Evolutionary conservation across 306 rosid genomes (phyloP), one percentile per base, ranked within the genome.

Genomic region (Corylus heterophylla): DNA sequence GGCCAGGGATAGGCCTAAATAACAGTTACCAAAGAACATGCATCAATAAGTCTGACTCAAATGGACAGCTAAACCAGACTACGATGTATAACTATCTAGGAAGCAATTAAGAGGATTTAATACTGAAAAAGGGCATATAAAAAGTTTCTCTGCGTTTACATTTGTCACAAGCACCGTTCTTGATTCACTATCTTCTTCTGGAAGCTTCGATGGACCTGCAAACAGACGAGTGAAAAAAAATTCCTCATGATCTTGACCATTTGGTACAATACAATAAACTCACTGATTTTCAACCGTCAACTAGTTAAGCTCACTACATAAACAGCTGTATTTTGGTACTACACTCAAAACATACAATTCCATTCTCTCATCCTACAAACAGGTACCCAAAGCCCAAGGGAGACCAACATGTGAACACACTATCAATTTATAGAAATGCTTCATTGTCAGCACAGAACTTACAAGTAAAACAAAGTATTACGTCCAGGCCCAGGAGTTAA

Each of bases 101-200:
- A 67, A 39, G 39, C 14, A 67, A 67, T 42, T 59, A 59, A 9
- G 66, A 59, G 66, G 66, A 59, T 42, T 13, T 3, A 18, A 67
- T 35, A 42, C 27, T 64, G 22, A 42, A 22, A 56, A 12, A 74
- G 35, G 39, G 31, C 67, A 47, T 27, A 45, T 52, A 62, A 3
- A 76, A 72, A 27, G 48, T 12, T 79, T 14, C 12, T 20, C 9
- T 25, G 18, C 55, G 12, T 71, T 82, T 77, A 82, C 85, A 77
- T 82, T 77, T 77, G 85, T 76, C 48, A 82, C 85, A 27, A 82
- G 37, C 51, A 82, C 35, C 20, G 85, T 82, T 72, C 85, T 77
- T 9, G 84, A 61, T 14, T 77, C 81, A 63, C 54, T 10, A 42
- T 58, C 64, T 64, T 77, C 78, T 59, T 37, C 77, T 4, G 49